Base-by-base conservation (phyloP, 352 stramenopile genomes). In the Phytophthora syringae region DNA sequence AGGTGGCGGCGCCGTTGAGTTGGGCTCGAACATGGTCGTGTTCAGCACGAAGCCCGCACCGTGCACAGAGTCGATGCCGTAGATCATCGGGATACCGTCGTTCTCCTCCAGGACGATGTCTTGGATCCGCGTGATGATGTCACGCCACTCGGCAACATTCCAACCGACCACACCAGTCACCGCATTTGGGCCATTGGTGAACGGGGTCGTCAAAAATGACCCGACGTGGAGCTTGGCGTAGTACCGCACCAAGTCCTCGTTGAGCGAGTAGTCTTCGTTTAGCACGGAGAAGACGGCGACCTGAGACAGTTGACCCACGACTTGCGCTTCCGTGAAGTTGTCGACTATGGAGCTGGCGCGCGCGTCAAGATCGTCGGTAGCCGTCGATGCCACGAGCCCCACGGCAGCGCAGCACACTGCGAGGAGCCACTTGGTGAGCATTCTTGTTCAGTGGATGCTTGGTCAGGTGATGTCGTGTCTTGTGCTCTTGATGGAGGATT, bases 21-120 rank as follows among this genome's bases (percentile, higher is more conserved):
- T 94, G 88, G 47, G 96, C 87, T 0, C 82, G 28, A 95, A 93
- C n/a, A 96, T 72, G 2, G 85, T 77, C 15, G 90, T 78, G 36
- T 81, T 85, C 21, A 74, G 53, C 20, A 97, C 68, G 64, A 95
- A 95, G 57, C 88, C 93, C 0, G 87, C 88, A 7, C 90, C 90
- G 53, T 96, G 90, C 9, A 94, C 82, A 25, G 80, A 91, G 63
- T 97, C 90, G n/a, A 97, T 70, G 6, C 90, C 90, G 64, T 88
- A 96, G 43, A 97, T 70, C 15, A 90, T 71, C 15, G 82, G 86
- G 28, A 52, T 57, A 22, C 73, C 71, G 28, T 69, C 65, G 34
- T 86, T 83, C 49, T 71, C 63, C 22, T 92, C 59, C 64, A 88
- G 67, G 39, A 77, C 76, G 45, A 95, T 91, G 4, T 77, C 22